phyloP scores from a whole-genome alignment of 108 stramenopile species.

The Skeletonema grethae region DNA sequence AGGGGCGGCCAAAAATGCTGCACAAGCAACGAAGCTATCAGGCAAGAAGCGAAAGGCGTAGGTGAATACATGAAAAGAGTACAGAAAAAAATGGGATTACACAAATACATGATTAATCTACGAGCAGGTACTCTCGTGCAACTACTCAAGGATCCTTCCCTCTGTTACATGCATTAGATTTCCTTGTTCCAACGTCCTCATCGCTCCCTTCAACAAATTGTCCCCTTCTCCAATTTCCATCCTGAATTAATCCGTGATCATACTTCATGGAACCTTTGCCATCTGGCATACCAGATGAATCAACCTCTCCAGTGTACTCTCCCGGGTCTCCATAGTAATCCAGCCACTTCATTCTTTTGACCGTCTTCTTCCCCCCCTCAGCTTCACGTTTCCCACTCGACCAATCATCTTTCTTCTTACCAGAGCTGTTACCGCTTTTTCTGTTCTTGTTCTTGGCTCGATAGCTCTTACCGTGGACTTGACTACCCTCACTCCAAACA shows the following conservation, averaged over 20 bases:
- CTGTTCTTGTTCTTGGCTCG: conserved; percentile 5
- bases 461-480: conserved; percentile 40
- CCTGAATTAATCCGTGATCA: conserved; percentile 48
- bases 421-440: neutral
- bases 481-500: conserved; percentile 42
- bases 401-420: conserved; percentile 4
- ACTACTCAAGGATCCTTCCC: neutral
- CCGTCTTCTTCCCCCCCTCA: conserved; percentile 19
- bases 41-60: conserved; percentile 48
- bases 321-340: conserved; percentile 54
- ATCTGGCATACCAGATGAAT: conserved; percentile 39
- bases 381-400: conserved; percentile 7
- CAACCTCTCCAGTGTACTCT: conserved; percentile 39
- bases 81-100: neutral
- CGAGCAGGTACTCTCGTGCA: neutral
- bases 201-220: conserved; percentile 45
- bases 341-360: conserved; percentile 51
- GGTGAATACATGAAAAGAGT: neutral
- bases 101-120: too few relatives aligned
- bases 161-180: neutral
- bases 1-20: conserved; percentile 74
- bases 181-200: conserved; percentile 2
- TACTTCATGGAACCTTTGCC: conserved; percentile 50
- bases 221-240: conserved; percentile 41
- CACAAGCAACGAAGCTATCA: conserved; percentile 29